A percentile compares a stretch with the other conserved stretches of the same genome.
Evolutionary conservation across 176 grass and related monocot species (phyloP).

Genomic region (Areca catechu): DNA sequence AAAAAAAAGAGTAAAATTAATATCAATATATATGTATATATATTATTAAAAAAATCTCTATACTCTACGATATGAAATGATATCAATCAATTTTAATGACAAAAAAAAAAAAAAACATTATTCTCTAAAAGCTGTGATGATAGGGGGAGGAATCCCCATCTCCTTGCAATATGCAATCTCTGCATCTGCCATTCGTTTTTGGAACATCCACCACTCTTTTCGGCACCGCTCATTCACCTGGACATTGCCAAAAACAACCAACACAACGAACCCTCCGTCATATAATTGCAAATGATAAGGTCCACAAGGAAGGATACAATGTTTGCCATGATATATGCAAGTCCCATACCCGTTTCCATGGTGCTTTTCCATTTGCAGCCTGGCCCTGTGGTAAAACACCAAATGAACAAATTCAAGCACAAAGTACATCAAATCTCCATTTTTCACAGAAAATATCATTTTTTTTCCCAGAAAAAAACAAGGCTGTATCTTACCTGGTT

Average conservation of each 20-base stretch:
- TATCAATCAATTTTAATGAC: background rate
- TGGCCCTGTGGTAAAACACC: constrained; percentile 34
- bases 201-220: constrained; percentile 82
- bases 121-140: constrained; percentile 25
- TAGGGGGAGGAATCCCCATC: constrained; percentile 57
- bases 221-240: constrained; percentile 65
- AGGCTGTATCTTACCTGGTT: background rate
- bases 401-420: no score
- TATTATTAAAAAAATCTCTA: no score
- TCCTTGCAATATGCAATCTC: constrained; percentile 74
- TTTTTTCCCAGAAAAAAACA: no score
- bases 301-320: background rate
- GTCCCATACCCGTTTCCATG: constrained; percentile 64
- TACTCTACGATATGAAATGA: no score
- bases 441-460: background rate
- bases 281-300: no score
- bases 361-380: constrained; percentile 45
- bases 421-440: no score
- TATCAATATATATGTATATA: no score
- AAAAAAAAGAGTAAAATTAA: no score
- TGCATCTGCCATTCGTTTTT: constrained; percentile 56
- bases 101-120: background rate
- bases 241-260: background rate
- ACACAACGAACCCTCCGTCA: no score
- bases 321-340: background rate